phyloP scores from a whole-genome alignment of 139 green algal genomes.

The Coelastrella sp. region DNA sequence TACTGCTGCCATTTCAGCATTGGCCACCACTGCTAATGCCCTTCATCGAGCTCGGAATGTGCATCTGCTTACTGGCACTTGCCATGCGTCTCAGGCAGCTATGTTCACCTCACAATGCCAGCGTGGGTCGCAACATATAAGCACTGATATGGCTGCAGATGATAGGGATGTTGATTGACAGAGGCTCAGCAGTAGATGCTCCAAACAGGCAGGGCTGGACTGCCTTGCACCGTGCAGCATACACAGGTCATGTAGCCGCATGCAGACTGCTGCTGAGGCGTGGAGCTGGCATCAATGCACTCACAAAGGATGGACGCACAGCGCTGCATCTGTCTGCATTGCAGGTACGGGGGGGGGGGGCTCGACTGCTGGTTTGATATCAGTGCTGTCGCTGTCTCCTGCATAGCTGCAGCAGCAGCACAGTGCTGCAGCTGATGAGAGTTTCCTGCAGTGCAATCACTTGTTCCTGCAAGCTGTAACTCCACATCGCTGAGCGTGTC shows the following conservation, averaged over 20 bases:
- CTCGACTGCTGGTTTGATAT: neutral
- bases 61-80: neutral
- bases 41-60: neutral
- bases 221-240: constrained; percentile 38
- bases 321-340: constrained; percentile 29
- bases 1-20: no score
- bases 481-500: neutral
- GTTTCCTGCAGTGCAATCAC: neutral
- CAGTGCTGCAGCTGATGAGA: neutral
- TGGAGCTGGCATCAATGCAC: constrained; percentile 18
- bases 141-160: neutral
- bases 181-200: constrained; percentile 24
- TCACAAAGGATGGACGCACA: constrained; percentile 15
- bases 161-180: constrained; percentile 41
- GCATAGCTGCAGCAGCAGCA: neutral
- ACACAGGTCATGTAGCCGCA: constrained; percentile 23
- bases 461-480: neutral
- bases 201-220: constrained; percentile 38
- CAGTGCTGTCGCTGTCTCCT: neutral
- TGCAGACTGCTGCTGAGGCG: constrained; percentile 34
- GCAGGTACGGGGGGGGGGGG: neutral
- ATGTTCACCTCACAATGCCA: no score
- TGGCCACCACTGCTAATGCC: neutral
- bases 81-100: no score
- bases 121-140: neutral